Evolutionary conservation across 495 filamentous ascomycete genomes (phyloP).

Genomic region (Penicillium bovifimosum): DNA sequence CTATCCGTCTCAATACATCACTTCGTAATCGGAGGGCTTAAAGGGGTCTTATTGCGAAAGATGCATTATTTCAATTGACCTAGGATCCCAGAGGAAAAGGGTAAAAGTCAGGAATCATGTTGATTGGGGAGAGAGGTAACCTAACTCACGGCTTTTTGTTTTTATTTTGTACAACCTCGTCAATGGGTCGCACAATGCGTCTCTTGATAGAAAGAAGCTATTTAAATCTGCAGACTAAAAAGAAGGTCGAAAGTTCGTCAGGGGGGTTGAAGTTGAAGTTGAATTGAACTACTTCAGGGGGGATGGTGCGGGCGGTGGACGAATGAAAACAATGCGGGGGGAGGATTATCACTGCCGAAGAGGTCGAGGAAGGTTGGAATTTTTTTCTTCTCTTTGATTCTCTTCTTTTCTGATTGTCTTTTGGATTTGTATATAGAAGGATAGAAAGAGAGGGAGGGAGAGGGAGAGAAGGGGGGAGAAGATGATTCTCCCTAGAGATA

Average conservation of each 20-base stretch:
- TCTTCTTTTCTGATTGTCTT: not conserved
- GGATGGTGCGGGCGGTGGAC: slow-evolving; percentile 7
- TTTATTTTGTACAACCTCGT: too few relatives aligned
- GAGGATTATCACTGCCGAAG: not conserved
- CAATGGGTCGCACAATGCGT: not conserved
- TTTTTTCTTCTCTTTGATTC: too few relatives aligned
- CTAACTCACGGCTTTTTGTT: not conserved
- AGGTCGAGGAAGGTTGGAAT: too few relatives aligned
- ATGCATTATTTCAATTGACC: slow-evolving; percentile 18
- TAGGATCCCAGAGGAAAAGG: not conserved
- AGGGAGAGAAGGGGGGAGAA: too few relatives aligned
- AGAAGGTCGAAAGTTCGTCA: not conserved
- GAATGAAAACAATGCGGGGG: slow-evolving; percentile 10
- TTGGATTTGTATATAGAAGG: not conserved
- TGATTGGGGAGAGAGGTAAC: too few relatives aligned
- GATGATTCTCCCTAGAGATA: too few relatives aligned
- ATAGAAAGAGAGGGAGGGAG: too few relatives aligned
- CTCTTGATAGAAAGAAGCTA: not conserved
- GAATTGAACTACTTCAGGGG: slow-evolving; percentile 2
- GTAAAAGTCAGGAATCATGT: not conserved
- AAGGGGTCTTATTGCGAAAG: slow-evolving; percentile 14
- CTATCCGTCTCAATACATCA: slow-evolving; percentile 12
- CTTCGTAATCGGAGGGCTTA: slow-evolving; percentile 1
- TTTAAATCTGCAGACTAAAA: not conserved
- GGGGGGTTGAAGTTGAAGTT: not conserved